Conservation (phyloP, 148 eudicot genomes). For the Rheum nobile region DNA sequence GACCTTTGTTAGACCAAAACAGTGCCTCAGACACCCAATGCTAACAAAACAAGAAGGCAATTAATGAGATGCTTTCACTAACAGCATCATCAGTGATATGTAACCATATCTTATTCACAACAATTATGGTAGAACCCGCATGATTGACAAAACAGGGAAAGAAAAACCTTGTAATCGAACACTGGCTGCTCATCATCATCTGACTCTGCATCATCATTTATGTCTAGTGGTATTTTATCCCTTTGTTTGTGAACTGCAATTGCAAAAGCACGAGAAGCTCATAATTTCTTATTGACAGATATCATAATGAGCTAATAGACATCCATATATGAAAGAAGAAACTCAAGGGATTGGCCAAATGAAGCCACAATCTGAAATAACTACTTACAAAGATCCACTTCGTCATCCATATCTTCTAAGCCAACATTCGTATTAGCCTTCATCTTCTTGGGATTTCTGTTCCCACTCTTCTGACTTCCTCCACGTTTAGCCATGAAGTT, state of each 20-base stretch:
- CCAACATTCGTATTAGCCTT: constrained; percentile 18
- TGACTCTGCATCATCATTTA: constrained; percentile 52
- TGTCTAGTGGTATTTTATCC: constrained; percentile 69
- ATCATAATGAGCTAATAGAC: neutral
- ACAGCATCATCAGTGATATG: neutral
- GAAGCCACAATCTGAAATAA: neutral
- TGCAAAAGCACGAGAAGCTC: neutral
- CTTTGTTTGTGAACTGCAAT: constrained; percentile 86
- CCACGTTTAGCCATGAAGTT: constrained; percentile 39
- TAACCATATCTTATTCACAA: neutral
- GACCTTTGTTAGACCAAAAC: constrained; percentile 18
- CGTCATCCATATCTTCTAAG: constrained; percentile 53
- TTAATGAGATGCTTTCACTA: neutral
- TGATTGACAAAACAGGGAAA: neutral
- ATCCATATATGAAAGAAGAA: neutral
- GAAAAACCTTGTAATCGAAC: constrained; percentile 57
- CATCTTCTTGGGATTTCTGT: constrained; percentile 26
- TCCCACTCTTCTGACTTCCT: constrained; percentile 20
- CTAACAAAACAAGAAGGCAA: neutral
- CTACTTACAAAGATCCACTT: constrained; percentile 71
- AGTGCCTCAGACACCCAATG: neutral
- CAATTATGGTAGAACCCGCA: neutral
- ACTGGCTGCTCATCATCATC: constrained; percentile 65
- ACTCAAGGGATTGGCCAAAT: neutral
- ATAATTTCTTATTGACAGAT: neutral